These are phyloP conservation scores for Hypericum perforatum DNA, from an alignment of 345 rosid genomes.

Conservation along the genomic window DNA sequence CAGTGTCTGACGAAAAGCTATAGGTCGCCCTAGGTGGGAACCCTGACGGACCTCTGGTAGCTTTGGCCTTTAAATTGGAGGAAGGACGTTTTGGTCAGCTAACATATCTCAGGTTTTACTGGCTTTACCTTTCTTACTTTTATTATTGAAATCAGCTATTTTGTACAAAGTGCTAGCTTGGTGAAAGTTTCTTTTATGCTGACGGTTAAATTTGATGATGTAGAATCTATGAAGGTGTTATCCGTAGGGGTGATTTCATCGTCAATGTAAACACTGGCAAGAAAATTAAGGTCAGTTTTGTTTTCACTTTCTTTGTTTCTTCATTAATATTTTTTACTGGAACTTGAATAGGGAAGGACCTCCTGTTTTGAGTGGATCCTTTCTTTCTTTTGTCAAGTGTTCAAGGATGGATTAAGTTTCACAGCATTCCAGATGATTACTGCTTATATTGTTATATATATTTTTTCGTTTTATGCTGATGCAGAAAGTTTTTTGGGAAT, in stretches of 20 bases:
- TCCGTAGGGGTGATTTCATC: constrained; percentile 88
- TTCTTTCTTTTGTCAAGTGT: too few species aligned
- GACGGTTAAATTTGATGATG: constrained; percentile 21
- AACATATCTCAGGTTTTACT: constrained; percentile 66
- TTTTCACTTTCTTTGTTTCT: constrained; percentile 1
- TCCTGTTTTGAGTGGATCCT: too few species aligned
- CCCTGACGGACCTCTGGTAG: constrained; percentile 96
- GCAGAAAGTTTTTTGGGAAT: too few species aligned
- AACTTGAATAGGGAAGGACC: not conserved
- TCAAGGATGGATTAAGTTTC: too few species aligned
- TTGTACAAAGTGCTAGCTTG: not conserved
- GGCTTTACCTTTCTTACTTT: not conserved
- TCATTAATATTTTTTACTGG: not conserved
- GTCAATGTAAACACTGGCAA: constrained; percentile 86
- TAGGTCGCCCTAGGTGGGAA: constrained; percentile 69
- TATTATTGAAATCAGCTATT: not conserved
- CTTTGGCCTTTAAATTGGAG: constrained; percentile 93
- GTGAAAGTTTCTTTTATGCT: constrained; percentile 8
- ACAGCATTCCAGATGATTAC: too few species aligned
- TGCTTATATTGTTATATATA: too few species aligned
- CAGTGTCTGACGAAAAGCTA: constrained; percentile 10
- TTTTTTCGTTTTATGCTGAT: too few species aligned
- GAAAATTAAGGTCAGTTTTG: constrained; percentile 67
- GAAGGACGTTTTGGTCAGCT: constrained; percentile 97
- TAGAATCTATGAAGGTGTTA: constrained; percentile 89